Conservation (phyloP, 148 eudicot genomes). For the Chenopodium suecicum region DNA sequence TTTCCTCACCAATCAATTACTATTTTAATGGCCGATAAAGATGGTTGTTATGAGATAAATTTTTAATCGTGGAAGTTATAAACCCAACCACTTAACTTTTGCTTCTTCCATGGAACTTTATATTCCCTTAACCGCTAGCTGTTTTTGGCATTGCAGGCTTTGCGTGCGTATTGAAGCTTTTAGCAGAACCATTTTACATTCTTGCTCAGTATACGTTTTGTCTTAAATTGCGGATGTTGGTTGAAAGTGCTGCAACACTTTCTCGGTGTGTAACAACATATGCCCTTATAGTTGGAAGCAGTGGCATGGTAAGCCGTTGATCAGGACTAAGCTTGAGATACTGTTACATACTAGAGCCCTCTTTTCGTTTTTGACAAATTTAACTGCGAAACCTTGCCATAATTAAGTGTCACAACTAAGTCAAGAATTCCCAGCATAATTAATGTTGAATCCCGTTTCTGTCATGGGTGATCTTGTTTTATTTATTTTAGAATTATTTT, state of each 20-base stretch:
- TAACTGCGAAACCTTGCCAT: background rate
- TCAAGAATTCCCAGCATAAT: background rate
- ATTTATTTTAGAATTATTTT: no score
- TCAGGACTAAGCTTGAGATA: background rate
- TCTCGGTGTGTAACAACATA: constrained; percentile 73
- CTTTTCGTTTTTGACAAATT: background rate
- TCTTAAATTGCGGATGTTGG: constrained; percentile 77
- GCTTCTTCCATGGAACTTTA: background rate
- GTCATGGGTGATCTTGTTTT: background rate
- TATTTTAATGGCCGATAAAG: background rate
- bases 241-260: constrained; percentile 86
- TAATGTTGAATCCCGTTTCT: no score
- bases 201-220: constrained; percentile 86
- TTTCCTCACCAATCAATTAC: background rate
- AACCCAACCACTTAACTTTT: background rate
- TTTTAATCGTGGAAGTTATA: background rate
- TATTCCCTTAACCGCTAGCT: background rate
- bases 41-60: background rate
- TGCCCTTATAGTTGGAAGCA: constrained; percentile 55
- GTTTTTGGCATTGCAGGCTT: constrained; percentile 53
- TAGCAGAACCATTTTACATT: constrained; percentile 92
- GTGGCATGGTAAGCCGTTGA: constrained; percentile 54
- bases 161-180: constrained; percentile 85
- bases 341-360: background rate
- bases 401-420: background rate